phyloP scores from a whole-genome alignment of 176 grass and related monocot genomes.

The Carex littledalei region DNA sequence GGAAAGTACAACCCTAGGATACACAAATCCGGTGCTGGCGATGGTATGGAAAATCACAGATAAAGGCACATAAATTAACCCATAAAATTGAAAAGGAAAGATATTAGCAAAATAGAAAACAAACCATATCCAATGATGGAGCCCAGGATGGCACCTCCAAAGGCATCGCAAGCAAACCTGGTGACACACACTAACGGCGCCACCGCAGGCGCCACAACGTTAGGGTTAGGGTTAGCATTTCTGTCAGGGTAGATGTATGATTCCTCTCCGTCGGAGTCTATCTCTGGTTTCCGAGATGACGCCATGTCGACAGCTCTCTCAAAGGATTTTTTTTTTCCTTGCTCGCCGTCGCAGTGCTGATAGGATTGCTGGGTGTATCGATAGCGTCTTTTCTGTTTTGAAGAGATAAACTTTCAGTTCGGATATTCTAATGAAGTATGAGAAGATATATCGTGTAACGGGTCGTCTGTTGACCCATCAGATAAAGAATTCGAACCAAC shows the following conservation, averaged over 20 bases:
- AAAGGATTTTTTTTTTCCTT: neutral
- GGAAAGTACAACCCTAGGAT: neutral
- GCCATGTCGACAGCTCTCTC: slow-evolving; percentile 21
- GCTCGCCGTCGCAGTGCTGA: neutral
- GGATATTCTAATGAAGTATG: neutral
- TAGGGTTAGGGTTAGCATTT: slow-evolving; percentile 27
- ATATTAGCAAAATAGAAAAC: neutral
- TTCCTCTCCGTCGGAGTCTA: slow-evolving; percentile 39
- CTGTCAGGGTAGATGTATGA: neutral
- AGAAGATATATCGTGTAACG: neutral
- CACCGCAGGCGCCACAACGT: neutral
- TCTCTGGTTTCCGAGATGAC: slow-evolving; percentile 42
- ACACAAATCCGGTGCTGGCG: neutral
- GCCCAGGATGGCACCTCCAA: slow-evolving; percentile 62
- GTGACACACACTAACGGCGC: slow-evolving; percentile 53
- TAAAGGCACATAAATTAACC: neutral
- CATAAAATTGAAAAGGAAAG: neutral
- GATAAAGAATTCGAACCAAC: no score
- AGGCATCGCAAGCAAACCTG: slow-evolving; percentile 68
- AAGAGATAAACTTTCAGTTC: neutral
- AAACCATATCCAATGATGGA: slow-evolving; percentile 85
- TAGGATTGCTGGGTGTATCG: neutral
- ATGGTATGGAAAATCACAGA: neutral
- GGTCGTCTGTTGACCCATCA: neutral
- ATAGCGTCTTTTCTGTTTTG: neutral